A percentile compares a stretch with the other conserved stretches of the same genome.
Evolutionary conservation across 1,284 basidiomycete species (phyloP).

Genomic region (Ganoderma resinaceum): DNA sequence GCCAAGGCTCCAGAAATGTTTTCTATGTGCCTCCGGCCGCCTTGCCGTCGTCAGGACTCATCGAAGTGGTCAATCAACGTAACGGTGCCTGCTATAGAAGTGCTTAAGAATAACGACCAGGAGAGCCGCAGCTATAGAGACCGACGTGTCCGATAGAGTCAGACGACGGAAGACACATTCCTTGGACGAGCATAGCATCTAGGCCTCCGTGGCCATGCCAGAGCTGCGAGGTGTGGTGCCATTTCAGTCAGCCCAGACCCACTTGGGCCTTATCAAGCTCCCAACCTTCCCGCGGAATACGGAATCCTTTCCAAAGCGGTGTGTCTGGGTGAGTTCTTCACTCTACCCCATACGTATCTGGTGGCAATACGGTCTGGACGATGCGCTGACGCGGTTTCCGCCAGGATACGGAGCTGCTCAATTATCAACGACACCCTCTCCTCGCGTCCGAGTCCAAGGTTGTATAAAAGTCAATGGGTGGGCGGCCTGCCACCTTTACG

Average conservation of each 20-base stretch:
- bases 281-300: not conserved
- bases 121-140: slow-evolving; percentile 1
- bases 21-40: not conserved
- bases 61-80: not conserved
- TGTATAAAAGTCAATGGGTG: slow-evolving; percentile 20
- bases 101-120: not conserved
- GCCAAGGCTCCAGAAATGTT: not conserved
- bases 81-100: not conserved
- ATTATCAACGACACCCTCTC: slow-evolving; percentile 1
- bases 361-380: slow-evolving; percentile 26
- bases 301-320: slow-evolving; percentile 7
- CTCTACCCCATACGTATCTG: slow-evolving; percentile 7
- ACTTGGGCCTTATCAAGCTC: not conserved
- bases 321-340: slow-evolving; percentile 22
- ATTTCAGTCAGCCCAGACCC: slow-evolving; percentile 19
- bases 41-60: not conserved
- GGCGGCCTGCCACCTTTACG: not conserved
- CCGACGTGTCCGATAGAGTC: slow-evolving; percentile 3
- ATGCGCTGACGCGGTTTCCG: slow-evolving; percentile 26
- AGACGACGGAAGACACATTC: slow-evolving; percentile 16
- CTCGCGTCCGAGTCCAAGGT: slow-evolving; percentile 11
- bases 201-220: not conserved
- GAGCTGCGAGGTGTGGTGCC: slow-evolving; percentile 6
- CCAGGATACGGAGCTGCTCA: slow-evolving; percentile 25
- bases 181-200: slow-evolving; percentile 10